These are phyloP conservation scores for Catharanthus roseus DNA, from an alignment of 257 asterid genomes.

Conservation along the genomic window DNA sequence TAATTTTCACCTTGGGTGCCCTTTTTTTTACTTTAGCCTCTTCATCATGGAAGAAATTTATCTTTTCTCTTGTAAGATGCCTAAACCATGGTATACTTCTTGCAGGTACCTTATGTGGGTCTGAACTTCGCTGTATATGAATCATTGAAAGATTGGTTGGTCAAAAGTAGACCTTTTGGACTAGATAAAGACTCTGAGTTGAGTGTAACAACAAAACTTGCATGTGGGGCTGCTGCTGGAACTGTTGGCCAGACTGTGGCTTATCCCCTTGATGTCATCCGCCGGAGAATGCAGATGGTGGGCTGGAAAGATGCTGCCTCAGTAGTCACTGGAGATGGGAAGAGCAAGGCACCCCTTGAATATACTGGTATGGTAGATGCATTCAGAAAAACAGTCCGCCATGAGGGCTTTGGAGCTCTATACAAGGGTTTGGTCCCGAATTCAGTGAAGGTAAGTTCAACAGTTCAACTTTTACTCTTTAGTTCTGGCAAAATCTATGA, in stretches of 20 bases:
- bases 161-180: conserved; percentile 56
- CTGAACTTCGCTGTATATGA: conserved; percentile 92
- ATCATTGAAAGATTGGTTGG: conserved; percentile 81
- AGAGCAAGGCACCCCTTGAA: conserved; percentile 52
- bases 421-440: conserved; percentile 94
- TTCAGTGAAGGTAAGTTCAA: conserved; percentile 74
- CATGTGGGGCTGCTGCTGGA: conserved; percentile 93
- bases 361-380: conserved; percentile 88
- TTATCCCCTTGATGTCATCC: conserved; percentile 90
- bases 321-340: conserved; percentile 70
- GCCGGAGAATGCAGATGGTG: conserved; percentile 96
- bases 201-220: conserved; percentile 73
- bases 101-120: conserved; percentile 93
- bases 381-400: conserved; percentile 76
- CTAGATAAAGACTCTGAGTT: conserved; percentile 65
- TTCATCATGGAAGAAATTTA: not conserved
- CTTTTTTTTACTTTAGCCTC: not conserved
- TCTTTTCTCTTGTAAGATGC: not conserved
- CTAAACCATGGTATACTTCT: not conserved
- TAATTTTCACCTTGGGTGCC: not conserved
- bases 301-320: conserved; percentile 87
- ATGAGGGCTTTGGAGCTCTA: conserved; percentile 78
- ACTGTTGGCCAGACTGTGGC: conserved; percentile 93
- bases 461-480: not conserved
- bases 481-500: not conserved